phyloP scores from a whole-genome alignment of 306 rosid species.

The Luffa acutangula region DNA sequence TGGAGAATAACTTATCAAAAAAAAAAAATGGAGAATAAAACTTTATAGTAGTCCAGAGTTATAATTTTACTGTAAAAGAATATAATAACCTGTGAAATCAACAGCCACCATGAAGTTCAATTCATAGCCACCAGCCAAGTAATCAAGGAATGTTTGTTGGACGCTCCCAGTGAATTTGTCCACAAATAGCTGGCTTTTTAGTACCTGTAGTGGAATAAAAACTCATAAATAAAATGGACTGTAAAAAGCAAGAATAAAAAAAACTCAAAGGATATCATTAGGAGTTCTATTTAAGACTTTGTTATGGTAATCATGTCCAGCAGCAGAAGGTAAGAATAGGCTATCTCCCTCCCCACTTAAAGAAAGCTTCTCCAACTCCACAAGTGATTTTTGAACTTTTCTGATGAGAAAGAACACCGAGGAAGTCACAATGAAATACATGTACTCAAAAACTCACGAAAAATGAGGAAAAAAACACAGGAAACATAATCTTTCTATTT shows the following conservation, averaged over 20 bases:
- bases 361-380: conserved; percentile 74
- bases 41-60: background rate
- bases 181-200: conserved; percentile 74
- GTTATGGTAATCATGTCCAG: conserved; percentile 62
- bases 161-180: conserved; percentile 58
- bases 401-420: conserved; percentile 36
- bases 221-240: conserved; percentile 17
- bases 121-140: conserved; percentile 84
- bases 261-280: conserved; percentile 11
- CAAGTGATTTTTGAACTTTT: conserved; percentile 67
- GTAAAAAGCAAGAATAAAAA: conserved; percentile 3
- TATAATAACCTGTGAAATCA: conserved; percentile 74
- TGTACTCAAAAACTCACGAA: background rate
- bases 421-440: conserved; percentile 12
- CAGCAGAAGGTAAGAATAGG: conserved; percentile 34
- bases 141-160: conserved; percentile 83
- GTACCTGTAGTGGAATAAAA: conserved; percentile 38
- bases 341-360: conserved; percentile 54
- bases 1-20: too few relatives aligned
- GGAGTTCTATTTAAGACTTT: conserved; percentile 41
- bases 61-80: background rate
- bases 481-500: conserved; percentile 21
- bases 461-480: conserved; percentile 4
- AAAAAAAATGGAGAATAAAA: background rate
- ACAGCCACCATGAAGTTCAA: conserved; percentile 92